phyloP scores from a whole-genome alignment of 345 rosid genomes.

The Cochlearia excelsa region DNA sequence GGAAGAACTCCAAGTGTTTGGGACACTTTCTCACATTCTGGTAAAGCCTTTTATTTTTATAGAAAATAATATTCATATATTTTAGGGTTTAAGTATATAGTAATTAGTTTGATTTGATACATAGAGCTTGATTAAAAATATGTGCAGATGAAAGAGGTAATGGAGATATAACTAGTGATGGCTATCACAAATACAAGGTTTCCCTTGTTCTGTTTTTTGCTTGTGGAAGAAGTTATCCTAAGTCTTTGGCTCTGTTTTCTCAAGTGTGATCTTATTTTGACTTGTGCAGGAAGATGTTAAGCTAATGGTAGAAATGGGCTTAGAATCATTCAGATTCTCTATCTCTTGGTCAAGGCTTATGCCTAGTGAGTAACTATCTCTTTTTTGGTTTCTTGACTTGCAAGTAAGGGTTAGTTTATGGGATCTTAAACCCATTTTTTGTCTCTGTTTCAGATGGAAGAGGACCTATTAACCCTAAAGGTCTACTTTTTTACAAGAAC shows the following conservation, averaged over 20 bases:
- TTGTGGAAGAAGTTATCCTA: not conserved
- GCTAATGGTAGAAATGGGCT: constrained; percentile 61
- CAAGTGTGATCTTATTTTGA: not conserved
- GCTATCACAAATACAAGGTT: constrained; percentile 69
- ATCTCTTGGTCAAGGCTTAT: constrained; percentile 87
- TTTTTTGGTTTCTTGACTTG: constrained; percentile 1
- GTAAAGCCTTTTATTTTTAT: constrained; percentile 24
- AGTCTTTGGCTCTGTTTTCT: constrained; percentile 4
- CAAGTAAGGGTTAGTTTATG: not conserved
- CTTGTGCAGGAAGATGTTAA: constrained; percentile 66
- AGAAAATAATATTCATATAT: not conserved
- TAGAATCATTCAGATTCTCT: constrained; percentile 70
- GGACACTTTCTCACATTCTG: constrained; percentile 49
- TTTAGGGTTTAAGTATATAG: not conserved
- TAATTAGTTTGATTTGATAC: not conserved
- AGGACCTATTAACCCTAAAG: constrained; percentile 59
- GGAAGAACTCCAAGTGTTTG: constrained; percentile 61
- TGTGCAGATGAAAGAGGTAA: constrained; percentile 30
- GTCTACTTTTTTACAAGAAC: constrained; percentile 55
- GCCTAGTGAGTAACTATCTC: constrained; percentile 42
- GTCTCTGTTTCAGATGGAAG: constrained; percentile 49
- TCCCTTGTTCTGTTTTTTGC: not conserved
- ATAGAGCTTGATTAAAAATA: not conserved
- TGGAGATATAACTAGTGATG: constrained; percentile 59
- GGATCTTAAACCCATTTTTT: not conserved